Evolutionary conservation across 306 rosid genomes (phyloP).

Genomic region (Inga oerstediana): DNA sequence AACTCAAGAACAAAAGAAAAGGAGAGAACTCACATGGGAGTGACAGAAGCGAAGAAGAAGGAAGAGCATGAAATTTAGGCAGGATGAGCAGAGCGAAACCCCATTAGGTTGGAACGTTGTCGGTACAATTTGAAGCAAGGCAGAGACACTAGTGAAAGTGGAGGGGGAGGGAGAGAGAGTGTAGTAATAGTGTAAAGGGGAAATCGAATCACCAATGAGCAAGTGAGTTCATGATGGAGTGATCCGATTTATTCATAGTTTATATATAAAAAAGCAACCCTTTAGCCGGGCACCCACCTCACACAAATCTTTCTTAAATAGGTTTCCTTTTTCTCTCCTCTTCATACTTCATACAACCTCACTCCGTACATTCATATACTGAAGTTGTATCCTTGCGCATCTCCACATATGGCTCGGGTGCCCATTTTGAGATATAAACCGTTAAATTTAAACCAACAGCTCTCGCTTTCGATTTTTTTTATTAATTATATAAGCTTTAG

Average conservation of each 20-base stretch:
- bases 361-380: not conserved
- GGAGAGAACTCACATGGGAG: slow-evolving; percentile 31
- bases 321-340: not conserved
- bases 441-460: too few species aligned
- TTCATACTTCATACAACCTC: not conserved
- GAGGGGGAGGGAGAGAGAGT: not conserved
- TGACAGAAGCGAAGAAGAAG: slow-evolving; percentile 35
- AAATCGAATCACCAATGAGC: slow-evolving; percentile 27
- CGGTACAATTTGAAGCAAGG: slow-evolving; percentile 38
- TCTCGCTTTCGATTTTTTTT: too few species aligned
- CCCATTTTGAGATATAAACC: too few species aligned
- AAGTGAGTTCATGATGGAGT: slow-evolving; percentile 13
- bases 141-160: not conserved
- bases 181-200: slow-evolving; percentile 13
- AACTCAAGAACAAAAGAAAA: not conserved
- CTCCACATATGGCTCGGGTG: too few species aligned
- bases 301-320: not conserved
- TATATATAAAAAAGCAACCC: not conserved
- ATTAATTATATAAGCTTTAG: too few species aligned
- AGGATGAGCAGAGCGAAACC: slow-evolving; percentile 37
- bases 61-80: slow-evolving; percentile 36
- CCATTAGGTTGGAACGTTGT: slow-evolving; percentile 57
- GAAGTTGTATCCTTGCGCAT: not conserved
- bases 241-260: not conserved
- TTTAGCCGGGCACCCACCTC: not conserved